phyloP scores from a whole-genome alignment of 169 alveolate species.

The Eimeria tenella region DNA sequence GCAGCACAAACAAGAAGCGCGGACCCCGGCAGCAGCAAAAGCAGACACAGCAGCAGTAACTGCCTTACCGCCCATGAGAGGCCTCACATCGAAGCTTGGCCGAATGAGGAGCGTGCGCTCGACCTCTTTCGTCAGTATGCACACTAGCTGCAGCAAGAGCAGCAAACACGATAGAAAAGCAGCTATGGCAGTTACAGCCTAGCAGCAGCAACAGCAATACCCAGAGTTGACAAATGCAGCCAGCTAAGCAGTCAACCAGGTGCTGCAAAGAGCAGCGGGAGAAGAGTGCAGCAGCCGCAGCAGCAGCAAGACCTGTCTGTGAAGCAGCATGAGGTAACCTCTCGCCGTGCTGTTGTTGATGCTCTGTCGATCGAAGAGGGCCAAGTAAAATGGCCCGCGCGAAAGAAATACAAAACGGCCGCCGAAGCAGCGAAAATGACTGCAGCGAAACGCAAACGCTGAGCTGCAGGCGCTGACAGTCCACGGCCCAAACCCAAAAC shows the following conservation, averaged over 20 bases:
- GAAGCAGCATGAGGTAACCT: constrained; percentile 52
- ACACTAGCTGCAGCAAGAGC: constrained; percentile 59
- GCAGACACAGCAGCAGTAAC: constrained; percentile 7
- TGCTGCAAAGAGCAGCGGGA: background rate
- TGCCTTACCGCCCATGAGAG: constrained; percentile 83
- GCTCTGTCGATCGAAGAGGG: constrained; percentile 79
- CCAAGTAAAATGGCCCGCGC: constrained; percentile 88
- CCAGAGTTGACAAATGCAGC: no score
- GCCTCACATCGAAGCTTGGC: constrained; percentile 85
- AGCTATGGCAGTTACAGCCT: background rate
- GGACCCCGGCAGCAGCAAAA: background rate
- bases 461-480: no score
- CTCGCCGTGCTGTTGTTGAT: constrained; percentile 33
- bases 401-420: constrained; percentile 85
- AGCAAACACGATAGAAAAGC: background rate
- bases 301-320: constrained; percentile 61
- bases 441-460: no score
- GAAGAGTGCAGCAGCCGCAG: background rate
- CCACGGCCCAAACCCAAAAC: background rate
- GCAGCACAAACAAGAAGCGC: background rate
- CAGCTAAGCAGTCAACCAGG: background rate
- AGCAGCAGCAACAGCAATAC: constrained; percentile 36
- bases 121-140: constrained; percentile 88
- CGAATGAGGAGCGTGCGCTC: constrained; percentile 86
- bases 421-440: constrained; percentile 51